Base-by-base conservation (phyloP, 2,329 filamentous ascomycete species). In the Xylariales sp. region DNA sequence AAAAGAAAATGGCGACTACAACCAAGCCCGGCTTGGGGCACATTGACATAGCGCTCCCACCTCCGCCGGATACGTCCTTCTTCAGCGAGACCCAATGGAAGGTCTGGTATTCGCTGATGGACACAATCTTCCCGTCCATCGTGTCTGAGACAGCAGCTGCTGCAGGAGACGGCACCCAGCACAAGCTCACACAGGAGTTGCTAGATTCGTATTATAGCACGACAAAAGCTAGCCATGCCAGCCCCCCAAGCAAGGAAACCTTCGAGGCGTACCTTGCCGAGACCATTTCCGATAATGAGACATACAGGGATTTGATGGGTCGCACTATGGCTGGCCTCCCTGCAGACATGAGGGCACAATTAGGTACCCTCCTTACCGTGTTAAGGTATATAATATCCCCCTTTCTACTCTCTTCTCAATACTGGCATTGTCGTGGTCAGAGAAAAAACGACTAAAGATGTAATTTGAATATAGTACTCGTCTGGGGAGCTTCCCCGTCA, bases 401-500 rank as follows among this genome's bases (percentile, higher is more conserved):
- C 24, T 27, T n/a, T 27, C 24, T 8, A 27, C 24, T 10, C 24
- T n/a, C 8, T 27, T n/a, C n/a, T 27, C 24, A 8, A 10, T n/a
- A 8, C 24, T 27, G 24, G 24, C 8, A 27, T 27, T n/a, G 24
- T 8, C n/a, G 24, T 10, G n/a, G 24, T 27, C 10, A 27, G n/a
- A 27, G 24, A 8, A 10, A 27, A 27, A n/a, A n/a, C n/a, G n/a
- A n/a, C n/a, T n/a, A n/a, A n/a, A n/a, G n/a, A n/a, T n/a, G n/a
- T n/a, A n/a, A 27, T 27, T 8, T 10, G 10, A 18, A n/a, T 5
- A 12, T 24, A 74, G 70, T 44, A 73, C 70, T 6, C 66, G 70
- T 27, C 55, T 69, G 20, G 73, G 74, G 25, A 67, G 70, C 6
- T 54, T 74, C 5, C 51, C 76, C 4, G 57, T 78, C 29, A 78